Evolutionary conservation across 2,329 filamentous ascomycete species (phyloP), one percentile per base, ranked within the genome.

Genomic region (Tolypocladium guangdongense): DNA sequence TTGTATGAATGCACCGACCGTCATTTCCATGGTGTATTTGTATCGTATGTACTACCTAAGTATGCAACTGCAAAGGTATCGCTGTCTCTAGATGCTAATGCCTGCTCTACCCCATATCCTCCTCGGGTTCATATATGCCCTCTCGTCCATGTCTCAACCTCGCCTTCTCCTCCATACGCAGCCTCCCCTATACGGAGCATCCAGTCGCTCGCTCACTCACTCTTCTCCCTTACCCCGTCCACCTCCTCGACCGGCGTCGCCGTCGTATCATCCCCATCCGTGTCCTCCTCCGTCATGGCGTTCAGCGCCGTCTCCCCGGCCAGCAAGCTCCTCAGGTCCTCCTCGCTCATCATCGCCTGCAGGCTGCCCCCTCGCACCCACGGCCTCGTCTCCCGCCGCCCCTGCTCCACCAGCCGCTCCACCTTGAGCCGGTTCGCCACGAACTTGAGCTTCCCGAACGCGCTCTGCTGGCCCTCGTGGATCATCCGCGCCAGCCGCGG

Each of bases 361-460:
- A 83, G 74, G 53, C 78, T 80, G 4, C 76, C 76, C 53, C 77
- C 66, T 52, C 78, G 64, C 14, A 71, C 64, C 58, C 72, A 71
- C 3, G 72, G 68, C 54, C 79, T 68, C 37, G 80, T 81, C 63
- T 79, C 77, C 50, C 72, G 67, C 20, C 83, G 69, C 1, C 82
- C 83, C 56, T 72, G 68, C 62, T 86, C 82, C n/a, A 86, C 76
- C 49, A 78, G 61, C 50, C 84, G 78, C 71, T 99, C 93, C 10
- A 96, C 76, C 62, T 88, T 89, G 59, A 96, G 80, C 50, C 93
- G 74, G 66, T 99, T 99, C 27, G 80, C 82, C 55, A 97, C 82
- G 64, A 97, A 99, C 64, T 93, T 88, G 50, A 99, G 76, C 66
- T 93, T 95, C 0, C 93, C 89, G 65, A 95, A 99, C 1, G 87